phyloP scores from a whole-genome alignment of 176 grass and related monocot genomes.

The Dendrocalamus sinicus region DNA sequence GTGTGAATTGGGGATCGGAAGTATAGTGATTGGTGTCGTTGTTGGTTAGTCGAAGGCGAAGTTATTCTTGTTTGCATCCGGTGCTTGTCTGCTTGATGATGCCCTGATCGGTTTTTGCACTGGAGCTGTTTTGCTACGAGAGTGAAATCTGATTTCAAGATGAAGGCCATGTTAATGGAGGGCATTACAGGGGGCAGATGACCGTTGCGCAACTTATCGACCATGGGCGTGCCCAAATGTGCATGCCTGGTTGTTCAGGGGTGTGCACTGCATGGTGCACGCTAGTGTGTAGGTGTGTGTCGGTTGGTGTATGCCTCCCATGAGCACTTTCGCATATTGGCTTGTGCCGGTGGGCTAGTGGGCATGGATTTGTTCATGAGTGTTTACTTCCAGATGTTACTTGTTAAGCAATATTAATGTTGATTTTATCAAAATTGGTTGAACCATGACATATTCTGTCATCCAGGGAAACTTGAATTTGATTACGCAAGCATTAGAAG shows the following conservation, averaged over 20 bases:
- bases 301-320: not conserved
- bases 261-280: not conserved
- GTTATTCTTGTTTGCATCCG: not conserved
- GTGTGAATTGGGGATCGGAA: not conserved
- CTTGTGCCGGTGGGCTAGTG: not conserved
- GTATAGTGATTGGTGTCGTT: not conserved
- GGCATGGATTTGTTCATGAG: not conserved
- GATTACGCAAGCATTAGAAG: conserved; percentile 81
- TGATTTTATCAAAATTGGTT: not conserved
- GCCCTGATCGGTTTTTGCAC: not conserved
- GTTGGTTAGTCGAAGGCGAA: not conserved
- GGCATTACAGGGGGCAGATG: not conserved
- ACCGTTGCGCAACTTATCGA: not conserved
- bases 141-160: not conserved
- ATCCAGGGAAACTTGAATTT: conserved; percentile 89
- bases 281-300: not conserved
- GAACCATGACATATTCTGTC: conserved; percentile 10
- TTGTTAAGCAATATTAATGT: not conserved
- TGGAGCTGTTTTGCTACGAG: not conserved
- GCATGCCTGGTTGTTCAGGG: not conserved
- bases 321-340: not conserved
- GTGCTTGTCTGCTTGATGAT: not conserved
- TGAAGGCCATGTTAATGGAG: not conserved
- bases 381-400: not conserved
- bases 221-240: not conserved